Evolutionary conservation across 2,329 filamentous ascomycete species (phyloP), one percentile per base, ranked within the genome.

Genomic region (Botrytis sinoallii): DNA sequence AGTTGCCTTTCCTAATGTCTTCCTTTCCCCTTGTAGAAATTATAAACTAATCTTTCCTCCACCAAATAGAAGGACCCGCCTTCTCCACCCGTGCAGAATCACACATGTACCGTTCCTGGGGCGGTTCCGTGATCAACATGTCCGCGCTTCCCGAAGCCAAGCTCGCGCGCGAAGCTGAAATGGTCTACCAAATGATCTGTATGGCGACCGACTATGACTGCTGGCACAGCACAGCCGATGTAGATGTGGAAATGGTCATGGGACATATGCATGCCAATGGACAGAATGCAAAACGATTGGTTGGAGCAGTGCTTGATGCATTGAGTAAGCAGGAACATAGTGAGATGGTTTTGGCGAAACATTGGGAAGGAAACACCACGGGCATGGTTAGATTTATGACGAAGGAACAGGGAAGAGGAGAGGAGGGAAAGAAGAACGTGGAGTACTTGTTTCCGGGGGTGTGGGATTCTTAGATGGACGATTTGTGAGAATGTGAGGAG

Each of bases 161-260:
- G 87, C 90, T 99, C 32, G 96, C 96, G 16, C 91, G 93, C 71
- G 96, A 99, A 85, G 96, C 96, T 38, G 96, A 99, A 86, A 92
- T 99, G 79, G 92, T 92, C 52, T 98, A 98, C 84, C 94, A 97
- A 85, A 97, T 98, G 89, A 97, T 99, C 81, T 97, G 95, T 87
- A 99, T 99, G 96, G 93, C 94, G 48, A 99, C 96, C 42, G 96
- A 99, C 86, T 99, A 99, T 83, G 96, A 99, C 86, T 98, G 95
- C 89, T 99, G 96, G 96, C 92, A 95, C 81, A 90, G 88, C 32
- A 88, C 88, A 67, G 92, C 90, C 74, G 93, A 93, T 77, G 96
- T 99, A 76, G 95, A 94, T 75, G 96, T 99, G 35, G 93, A 95
- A 83, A 97, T 98, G 93, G 96, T 99, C 73, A 93, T 97, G 90